These are phyloP conservation scores for Solanum bulbocastanum DNA, from an alignment of 257 asterid genomes.

Conservation along the genomic window DNA sequence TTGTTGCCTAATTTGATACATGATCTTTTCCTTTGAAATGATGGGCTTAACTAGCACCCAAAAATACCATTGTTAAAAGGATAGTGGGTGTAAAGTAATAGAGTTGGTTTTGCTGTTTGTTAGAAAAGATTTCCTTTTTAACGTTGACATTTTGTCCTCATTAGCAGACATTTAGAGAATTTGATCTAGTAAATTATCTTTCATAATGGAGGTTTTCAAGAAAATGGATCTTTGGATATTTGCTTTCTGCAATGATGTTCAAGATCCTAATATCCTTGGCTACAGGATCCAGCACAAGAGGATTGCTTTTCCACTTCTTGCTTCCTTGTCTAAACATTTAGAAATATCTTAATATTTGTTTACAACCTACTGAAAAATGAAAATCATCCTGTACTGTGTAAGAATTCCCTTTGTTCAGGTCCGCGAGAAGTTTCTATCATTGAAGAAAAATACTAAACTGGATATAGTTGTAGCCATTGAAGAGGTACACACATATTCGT, in stretches of 20 bases:
- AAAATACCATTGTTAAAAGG: neutral
- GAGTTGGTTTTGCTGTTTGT: neutral
- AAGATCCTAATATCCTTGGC: neutral
- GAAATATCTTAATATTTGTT: neutral
- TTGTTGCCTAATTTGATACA: neutral
- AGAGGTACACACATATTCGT: conserved; percentile 50
- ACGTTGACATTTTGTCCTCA: neutral
- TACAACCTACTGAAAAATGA: neutral
- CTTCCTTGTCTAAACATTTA: neutral
- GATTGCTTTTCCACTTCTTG: neutral
- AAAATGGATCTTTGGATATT: neutral
- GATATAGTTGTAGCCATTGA: conserved; percentile 69
- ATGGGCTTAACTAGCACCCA: neutral
- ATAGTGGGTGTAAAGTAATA: neutral
- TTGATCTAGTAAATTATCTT: neutral
- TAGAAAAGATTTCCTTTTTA: neutral
- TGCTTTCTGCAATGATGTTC: neutral
- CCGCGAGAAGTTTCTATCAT: conserved; percentile 80
- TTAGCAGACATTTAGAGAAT: neutral
- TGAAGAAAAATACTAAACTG: conserved; percentile 73
- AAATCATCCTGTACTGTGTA: neutral
- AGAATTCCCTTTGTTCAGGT: conserved; percentile 35
- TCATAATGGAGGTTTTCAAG: neutral
- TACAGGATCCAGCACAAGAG: neutral
- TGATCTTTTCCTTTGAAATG: neutral